A percentile compares a stretch with the other conserved stretches of the same genome.
These are phyloP conservation scores for Candida piceae DNA, from an alignment of 805 yeast species.

Conservation along the genomic window DNA sequence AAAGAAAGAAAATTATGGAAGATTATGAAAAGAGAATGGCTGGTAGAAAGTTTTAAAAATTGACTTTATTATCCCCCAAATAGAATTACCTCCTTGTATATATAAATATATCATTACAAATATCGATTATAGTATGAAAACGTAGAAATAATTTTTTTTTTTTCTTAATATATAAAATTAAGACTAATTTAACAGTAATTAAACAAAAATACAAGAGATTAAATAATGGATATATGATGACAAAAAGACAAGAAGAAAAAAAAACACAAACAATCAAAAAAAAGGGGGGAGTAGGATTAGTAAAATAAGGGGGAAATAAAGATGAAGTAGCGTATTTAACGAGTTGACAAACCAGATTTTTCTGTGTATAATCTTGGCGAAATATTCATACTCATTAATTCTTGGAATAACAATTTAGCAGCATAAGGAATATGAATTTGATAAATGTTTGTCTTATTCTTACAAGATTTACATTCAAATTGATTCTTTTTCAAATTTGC, in stretches of 20 bases:
- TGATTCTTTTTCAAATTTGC: conserved; percentile 97
- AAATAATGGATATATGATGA: too few species aligned
- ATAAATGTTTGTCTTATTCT: conserved; percentile 95
- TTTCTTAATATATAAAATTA: neutral
- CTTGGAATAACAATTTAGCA: conserved; percentile 96
- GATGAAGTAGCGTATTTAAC: too few species aligned
- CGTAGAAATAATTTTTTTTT: neutral
- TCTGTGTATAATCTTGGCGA: conserved; percentile 97
- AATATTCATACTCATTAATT: conserved; percentile 98
- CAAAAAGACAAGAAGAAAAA: conserved; percentile 1
- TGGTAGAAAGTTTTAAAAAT: conserved; percentile 16
- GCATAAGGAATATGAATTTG: conserved; percentile 98
- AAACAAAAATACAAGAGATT: neutral
- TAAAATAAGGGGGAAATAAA: neutral
- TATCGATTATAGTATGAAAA: neutral
- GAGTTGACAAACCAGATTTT: conserved; percentile 29
- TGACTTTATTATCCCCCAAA: too few species aligned
- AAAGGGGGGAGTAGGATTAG: neutral
- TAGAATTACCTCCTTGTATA: neutral
- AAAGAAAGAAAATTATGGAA: conserved; percentile 20
- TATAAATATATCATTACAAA: too few species aligned
- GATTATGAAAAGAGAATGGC: conserved; percentile 25
- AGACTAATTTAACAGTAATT: neutral
- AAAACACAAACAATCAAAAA: neutral
- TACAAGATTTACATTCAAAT: conserved; percentile 97